These are phyloP conservation scores for apple (Malus domestica) DNA, from an alignment of 306 rosid genomes.

Conservation along the genomic window DNA sequence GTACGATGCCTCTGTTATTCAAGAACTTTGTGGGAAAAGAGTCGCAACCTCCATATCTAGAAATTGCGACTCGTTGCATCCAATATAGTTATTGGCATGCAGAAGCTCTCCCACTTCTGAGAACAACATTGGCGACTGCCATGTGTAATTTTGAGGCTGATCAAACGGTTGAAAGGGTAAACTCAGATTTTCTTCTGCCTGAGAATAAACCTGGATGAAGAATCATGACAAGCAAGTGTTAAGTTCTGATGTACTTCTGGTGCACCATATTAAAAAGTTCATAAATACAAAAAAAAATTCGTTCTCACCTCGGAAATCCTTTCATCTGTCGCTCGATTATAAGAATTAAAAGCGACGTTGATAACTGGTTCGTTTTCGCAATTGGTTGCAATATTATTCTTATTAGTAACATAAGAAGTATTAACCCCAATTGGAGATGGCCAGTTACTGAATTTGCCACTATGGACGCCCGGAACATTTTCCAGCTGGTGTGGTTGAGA, in stretches of 20 bases:
- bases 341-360: not conserved
- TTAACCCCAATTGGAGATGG: not conserved
- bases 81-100: constrained; percentile 12
- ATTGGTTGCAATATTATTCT: not conserved
- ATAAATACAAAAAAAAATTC: not conserved
- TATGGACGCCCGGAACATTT: not conserved
- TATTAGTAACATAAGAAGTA: not conserved
- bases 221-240: constrained; percentile 13
- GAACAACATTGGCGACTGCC: not conserved
- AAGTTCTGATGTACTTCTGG: not conserved
- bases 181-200: not conserved
- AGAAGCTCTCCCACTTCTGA: not conserved
- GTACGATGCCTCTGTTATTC: not conserved
- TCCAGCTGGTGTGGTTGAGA: not conserved
- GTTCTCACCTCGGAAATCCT: constrained; percentile 26
- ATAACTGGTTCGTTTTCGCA: not conserved
- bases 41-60: not conserved
- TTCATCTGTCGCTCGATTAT: not conserved
- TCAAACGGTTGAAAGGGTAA: not conserved
- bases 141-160: not conserved
- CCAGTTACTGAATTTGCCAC: not conserved
- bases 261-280: not conserved
- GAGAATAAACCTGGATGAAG: constrained; percentile 11
- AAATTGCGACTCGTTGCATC: not conserved
- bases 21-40: constrained; percentile 10